These are phyloP conservation scores for Neofusicoccum parvum DNA, from an alignment of 2,329 filamentous ascomycete genomes.

Conservation along the genomic window DNA sequence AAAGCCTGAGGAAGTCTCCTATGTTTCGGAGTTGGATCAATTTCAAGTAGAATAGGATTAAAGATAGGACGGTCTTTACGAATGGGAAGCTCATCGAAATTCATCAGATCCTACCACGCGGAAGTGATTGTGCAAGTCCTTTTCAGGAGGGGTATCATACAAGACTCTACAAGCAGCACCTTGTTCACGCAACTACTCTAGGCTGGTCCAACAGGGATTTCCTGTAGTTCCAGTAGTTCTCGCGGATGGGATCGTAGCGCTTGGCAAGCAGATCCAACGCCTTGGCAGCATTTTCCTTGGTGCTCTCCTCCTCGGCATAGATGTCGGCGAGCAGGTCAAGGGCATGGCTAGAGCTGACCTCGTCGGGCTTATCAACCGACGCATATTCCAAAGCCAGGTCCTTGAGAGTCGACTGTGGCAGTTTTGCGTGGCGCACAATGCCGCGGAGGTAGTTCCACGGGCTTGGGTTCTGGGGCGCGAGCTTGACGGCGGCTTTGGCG, in stretches of 20 bases:
- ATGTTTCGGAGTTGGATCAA: not conserved
- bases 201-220: conserved; percentile 49
- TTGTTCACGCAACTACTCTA: conserved; percentile 6
- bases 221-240: conserved; percentile 89
- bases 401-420: conserved; percentile 52
- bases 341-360: conserved; percentile 63
- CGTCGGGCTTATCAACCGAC: conserved; percentile 49
- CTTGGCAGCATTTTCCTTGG: conserved; percentile 64
- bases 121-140: not conserved
- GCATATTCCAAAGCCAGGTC: conserved; percentile 59
- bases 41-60: not conserved
- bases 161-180: not conserved
- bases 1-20: not conserved
- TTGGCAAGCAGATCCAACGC: conserved; percentile 74
- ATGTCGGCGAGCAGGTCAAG: conserved; percentile 74
- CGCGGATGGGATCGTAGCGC: conserved; percentile 88
- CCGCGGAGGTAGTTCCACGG: conserved; percentile 91
- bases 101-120: not conserved
- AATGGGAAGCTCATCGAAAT: not conserved
- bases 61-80: not conserved
- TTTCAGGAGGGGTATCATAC: conserved; percentile 3
- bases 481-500: conserved; percentile 69
- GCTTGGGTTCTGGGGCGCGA: conserved; percentile 91
- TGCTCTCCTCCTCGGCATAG: conserved; percentile 55
- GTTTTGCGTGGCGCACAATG: conserved; percentile 67